These are phyloP conservation scores for Cerrena zonata DNA, from an alignment of 1,284 basidiomycete genomes.

Conservation along the genomic window DNA sequence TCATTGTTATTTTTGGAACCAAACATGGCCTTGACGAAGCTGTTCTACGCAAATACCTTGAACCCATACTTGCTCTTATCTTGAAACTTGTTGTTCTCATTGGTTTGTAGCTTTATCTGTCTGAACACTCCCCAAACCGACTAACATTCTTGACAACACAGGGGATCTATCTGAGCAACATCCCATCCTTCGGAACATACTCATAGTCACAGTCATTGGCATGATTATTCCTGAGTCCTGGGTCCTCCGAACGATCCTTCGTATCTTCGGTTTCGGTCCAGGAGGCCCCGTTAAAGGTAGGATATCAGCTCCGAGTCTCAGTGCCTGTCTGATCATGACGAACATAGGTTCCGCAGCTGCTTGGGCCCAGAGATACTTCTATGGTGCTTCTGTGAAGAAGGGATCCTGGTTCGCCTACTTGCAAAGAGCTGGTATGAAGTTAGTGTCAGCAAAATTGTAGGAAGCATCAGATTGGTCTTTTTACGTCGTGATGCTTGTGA, in stretches of 20 bases:
- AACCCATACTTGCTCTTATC: conserved; percentile 2
- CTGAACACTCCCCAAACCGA: too few species aligned
- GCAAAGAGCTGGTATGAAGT: conserved; percentile 21
- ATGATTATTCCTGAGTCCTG: conserved; percentile 19
- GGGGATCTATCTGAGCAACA: conserved; percentile 27
- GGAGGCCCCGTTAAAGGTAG: conserved; percentile 24
- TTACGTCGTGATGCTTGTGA: too few species aligned
- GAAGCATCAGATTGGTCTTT: too few species aligned
- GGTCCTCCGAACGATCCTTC: conserved; percentile 20
- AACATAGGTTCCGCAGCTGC: conserved; percentile 21
- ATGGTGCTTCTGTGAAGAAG: conserved; percentile 16
- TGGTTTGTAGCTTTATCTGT: too few species aligned
- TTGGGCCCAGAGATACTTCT: conserved; percentile 25
- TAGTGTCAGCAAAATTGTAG: too few species aligned
- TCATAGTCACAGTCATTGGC: conserved; percentile 12
- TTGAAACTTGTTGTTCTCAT: conserved; percentile 5
- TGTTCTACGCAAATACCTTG: conserved; percentile 8
- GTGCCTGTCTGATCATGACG: neutral
- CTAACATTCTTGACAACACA: too few species aligned
- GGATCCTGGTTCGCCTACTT: conserved; percentile 26
- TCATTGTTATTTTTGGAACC: conserved; percentile 8
- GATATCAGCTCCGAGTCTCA: neutral
- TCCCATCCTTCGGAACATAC: conserved; percentile 15
- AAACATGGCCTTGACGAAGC: conserved; percentile 15
- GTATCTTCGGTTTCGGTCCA: conserved; percentile 23